Base-by-base conservation (phyloP, 2,329 filamentous ascomycete species). In the Canariomyces notabilis region DNA sequence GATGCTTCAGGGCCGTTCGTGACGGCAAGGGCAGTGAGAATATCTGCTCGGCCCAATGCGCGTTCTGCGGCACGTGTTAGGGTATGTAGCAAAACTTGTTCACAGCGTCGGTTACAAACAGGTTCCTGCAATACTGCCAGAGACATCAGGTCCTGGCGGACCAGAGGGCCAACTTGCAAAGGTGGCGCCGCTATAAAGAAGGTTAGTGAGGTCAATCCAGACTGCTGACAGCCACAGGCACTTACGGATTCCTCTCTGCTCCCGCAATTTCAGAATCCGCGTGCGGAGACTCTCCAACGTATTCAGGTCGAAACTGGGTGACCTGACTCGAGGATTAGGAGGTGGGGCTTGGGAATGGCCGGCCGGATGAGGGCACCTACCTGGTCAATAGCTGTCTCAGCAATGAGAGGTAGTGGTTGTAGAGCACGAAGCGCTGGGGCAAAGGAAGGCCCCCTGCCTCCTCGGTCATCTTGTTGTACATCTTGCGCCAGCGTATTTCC, bases 1-100 rank as follows among this genome's bases (percentile, higher is more conserved):
- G 52, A 38, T 72, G 65, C 53, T 69, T 72, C 41, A 81, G 61
- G 5, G 68, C 65, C 4, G 76, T 80, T 11, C 72, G 67, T 9
- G 70, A 72, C 0, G 76, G 70, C 32, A 79, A 63, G 0, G 75
- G 74, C 16, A 74, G 65, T 1, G 75, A 74, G 52, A 83, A 82
- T 19, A 83, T 79, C 33, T 76, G 70, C 54, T 80, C 73, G 5
- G 79, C 77, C 80, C 80, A 83, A 57, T 83, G 79, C 4, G 68
- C 63, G 40, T 65, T 65, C 76, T 80, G 49, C 42, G 22, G 23
- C 18, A 29, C n/a, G 22, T 20, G 36, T 50, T 54, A 44, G 54
- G 39, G 40, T 47, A 29, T 15, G 6, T 31, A 32, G 4, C 7
- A 23, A 18, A n/a, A 9, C 5, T 4, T 29, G 14, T n/a, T 12